Conservation (phyloP, 495 filamentous ascomycete species). For the Aspergillus sparsus region DNA sequence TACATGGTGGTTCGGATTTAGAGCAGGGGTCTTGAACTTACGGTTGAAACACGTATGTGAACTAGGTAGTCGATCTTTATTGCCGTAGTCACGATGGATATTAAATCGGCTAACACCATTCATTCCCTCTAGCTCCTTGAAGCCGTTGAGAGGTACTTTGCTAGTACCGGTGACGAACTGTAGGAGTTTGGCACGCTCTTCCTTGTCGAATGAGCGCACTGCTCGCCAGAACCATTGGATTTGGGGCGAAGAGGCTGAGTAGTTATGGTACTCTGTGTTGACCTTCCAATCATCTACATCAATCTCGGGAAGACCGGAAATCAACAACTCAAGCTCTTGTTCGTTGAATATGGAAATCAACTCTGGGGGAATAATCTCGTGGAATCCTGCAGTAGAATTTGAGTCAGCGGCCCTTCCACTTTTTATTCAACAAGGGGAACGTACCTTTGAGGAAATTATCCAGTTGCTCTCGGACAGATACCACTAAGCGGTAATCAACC, state of each 20-base stretch:
- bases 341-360: constrained; percentile 98
- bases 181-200: constrained; percentile 94
- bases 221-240: constrained; percentile 99
- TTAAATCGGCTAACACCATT: constrained; percentile 98
- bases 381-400: constrained; percentile 65
- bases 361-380: constrained; percentile 94
- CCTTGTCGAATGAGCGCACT: constrained; percentile 96
- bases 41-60: constrained; percentile 99
- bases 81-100: constrained; percentile 97
- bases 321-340: constrained; percentile 94
- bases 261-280: constrained; percentile 98
- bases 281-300: constrained; percentile 99
- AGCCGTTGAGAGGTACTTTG: constrained; percentile 98
- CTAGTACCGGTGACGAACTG: constrained; percentile 98
- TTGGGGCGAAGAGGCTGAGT: constrained; percentile 88
- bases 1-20: constrained; percentile 11
- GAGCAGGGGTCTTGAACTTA: constrained; percentile 55
- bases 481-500: constrained; percentile 89
- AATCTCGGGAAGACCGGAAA: constrained; percentile 95
- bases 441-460: constrained; percentile 91
- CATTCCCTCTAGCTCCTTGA: constrained; percentile 99
- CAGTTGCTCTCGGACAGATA: constrained; percentile 90
- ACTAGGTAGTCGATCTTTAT: constrained; percentile 93
- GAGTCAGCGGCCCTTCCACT: constrained; percentile 24
- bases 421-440: constrained; percentile 18